Conservation (phyloP, 1,284 basidiomycete species). For the Trichosporon sp. region DNA sequence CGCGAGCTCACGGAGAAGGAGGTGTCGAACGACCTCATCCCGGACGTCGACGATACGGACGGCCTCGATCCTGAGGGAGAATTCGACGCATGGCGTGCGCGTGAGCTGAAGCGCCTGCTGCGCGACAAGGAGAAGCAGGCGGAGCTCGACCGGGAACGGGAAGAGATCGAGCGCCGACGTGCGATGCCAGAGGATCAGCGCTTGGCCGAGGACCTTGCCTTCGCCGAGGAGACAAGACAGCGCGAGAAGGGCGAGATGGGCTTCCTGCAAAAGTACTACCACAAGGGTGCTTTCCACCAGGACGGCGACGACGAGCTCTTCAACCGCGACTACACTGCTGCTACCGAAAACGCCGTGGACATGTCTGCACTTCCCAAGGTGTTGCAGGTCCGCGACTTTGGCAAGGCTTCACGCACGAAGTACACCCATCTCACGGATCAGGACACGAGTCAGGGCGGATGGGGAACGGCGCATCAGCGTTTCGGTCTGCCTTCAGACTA, state of each 20-base stretch:
- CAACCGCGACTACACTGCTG: constrained; percentile 79
- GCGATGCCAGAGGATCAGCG: constrained; percentile 89
- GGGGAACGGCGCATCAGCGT: constrained; percentile 58
- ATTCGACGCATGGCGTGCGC: constrained; percentile 91
- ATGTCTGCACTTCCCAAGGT: constrained; percentile 80
- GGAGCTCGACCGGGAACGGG: constrained; percentile 69
- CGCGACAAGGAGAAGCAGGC: constrained; percentile 80
- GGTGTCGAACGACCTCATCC: constrained; percentile 64
- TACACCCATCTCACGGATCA: constrained; percentile 94
- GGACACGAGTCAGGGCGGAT: constrained; percentile 79
- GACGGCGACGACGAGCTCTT: constrained; percentile 87
- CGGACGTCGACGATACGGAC: constrained; percentile 92
- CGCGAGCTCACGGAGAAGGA: constrained; percentile 56
- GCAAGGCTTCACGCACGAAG: constrained; percentile 53
- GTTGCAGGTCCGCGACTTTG: constrained; percentile 97
- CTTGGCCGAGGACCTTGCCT: constrained; percentile 80
- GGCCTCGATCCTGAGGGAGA: constrained; percentile 83
- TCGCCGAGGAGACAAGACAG: constrained; percentile 69
- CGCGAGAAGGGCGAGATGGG: constrained; percentile 61
- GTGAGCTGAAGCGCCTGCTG: constrained; percentile 85
- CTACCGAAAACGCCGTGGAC: constrained; percentile 79
- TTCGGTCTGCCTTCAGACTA: constrained; percentile 52
- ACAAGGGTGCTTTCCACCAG: constrained; percentile 98
- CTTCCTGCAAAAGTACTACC: constrained; percentile 98
- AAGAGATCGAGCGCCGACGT: constrained; percentile 81